Conservation (phyloP, 805 yeast genomes). For the Myxozyma kluyveri region DNA sequence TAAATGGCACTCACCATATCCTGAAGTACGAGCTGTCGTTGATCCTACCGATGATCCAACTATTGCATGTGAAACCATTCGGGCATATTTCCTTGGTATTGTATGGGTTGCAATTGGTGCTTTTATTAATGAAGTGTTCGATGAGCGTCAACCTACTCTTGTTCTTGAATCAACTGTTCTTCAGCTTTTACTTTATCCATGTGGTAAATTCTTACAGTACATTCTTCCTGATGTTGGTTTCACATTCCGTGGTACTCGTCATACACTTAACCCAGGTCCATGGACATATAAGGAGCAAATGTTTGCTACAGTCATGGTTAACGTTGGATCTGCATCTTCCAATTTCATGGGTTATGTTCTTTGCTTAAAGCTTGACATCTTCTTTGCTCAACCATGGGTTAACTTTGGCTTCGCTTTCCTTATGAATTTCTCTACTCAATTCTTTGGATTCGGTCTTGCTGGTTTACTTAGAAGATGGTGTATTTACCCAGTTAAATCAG, state of each 20-base stretch:
- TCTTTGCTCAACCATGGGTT: conserved; percentile 17
- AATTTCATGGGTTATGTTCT: neutral
- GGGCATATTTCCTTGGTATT: conserved; percentile 50
- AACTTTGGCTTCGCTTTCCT: conserved; percentile 45
- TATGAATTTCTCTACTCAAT: conserved; percentile 55
- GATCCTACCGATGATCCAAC: conserved; percentile 36
- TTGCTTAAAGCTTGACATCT: neutral
- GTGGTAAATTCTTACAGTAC: conserved; percentile 49
- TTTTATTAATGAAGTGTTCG: conserved; percentile 45
- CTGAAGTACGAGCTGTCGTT: conserved; percentile 63
- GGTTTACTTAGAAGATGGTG: conserved; percentile 57
- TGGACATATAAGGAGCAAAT: conserved; percentile 65
- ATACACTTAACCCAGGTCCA: conserved; percentile 56
- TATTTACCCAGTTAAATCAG: conserved; percentile 57
- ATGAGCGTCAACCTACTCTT: conserved; percentile 55
- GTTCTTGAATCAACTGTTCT: conserved; percentile 52
- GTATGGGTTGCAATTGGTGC: conserved; percentile 33
- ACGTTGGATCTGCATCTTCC: conserved; percentile 7
- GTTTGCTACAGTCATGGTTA: conserved; percentile 48
- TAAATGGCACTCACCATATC: conserved; percentile 52
- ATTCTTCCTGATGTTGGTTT: conserved; percentile 49
- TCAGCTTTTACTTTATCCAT: conserved; percentile 59
- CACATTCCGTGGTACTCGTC: conserved; percentile 38
- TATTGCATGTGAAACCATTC: conserved; percentile 51
- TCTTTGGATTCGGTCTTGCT: conserved; percentile 63